These are phyloP conservation scores for Neurospora cerealis DNA, from an alignment of 495 filamentous ascomycete species.

Conservation along the genomic window DNA sequence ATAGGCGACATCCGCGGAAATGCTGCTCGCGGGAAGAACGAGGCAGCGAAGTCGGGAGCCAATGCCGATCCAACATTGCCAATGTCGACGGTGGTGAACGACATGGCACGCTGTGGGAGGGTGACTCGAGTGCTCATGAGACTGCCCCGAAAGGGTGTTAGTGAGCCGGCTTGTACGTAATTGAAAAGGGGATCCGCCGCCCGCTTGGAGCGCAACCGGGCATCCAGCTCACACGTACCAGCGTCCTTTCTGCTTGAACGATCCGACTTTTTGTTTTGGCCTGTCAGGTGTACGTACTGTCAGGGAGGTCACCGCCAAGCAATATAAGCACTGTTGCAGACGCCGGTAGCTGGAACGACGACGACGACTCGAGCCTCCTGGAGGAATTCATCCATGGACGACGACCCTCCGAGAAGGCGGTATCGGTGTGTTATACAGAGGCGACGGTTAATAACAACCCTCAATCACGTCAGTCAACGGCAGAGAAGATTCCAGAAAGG, in stretches of 20 bases:
- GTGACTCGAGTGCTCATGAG: slow-evolving; percentile 5
- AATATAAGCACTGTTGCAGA: background rate
- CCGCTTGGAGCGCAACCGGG: background rate
- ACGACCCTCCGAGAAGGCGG: background rate
- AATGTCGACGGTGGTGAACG: background rate
- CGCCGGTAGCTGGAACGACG: background rate
- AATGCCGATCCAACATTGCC: slow-evolving; percentile 10
- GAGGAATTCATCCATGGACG: background rate
- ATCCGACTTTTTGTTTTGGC: background rate
- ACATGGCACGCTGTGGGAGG: background rate
- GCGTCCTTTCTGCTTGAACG: background rate
- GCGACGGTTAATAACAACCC: background rate
- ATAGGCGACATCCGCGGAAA: slow-evolving; percentile 18
- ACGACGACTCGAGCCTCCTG: background rate
- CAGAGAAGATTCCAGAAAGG: background rate
- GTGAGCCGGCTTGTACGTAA: slow-evolving; percentile 26
- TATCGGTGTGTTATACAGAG: background rate
- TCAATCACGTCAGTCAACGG: background rate
- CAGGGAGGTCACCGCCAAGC: background rate
- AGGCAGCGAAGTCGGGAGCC: slow-evolving; percentile 3
- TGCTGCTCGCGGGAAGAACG: slow-evolving; percentile 4
- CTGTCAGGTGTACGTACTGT: background rate
- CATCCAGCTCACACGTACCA: background rate
- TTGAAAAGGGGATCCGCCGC: slow-evolving; percentile 13
- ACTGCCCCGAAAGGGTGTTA: slow-evolving; percentile 13